Percentiles rank a stretch among this genome's conserved stretches.
These are phyloP conservation scores for Scedosporium minutisporum DNA, from an alignment of 2,329 filamentous ascomycete species.

Conservation along the genomic window DNA sequence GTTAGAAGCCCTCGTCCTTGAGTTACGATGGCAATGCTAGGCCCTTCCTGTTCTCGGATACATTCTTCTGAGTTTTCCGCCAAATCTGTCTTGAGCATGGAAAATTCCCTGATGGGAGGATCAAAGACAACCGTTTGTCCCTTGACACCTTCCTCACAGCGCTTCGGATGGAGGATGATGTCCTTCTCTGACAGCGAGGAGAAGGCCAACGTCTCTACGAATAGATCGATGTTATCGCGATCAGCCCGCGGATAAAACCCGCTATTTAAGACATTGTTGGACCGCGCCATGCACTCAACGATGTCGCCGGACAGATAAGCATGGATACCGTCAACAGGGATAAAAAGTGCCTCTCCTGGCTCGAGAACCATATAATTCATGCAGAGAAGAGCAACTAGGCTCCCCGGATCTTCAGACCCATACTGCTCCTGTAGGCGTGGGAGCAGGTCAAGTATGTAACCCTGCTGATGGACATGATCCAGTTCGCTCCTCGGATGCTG, in stretches of 20 bases:
- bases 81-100: slow-evolving; percentile 54
- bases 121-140: slow-evolving; percentile 55
- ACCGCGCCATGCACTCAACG: slow-evolving; percentile 69
- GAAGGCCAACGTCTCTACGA: slow-evolving; percentile 55
- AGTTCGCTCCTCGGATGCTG: slow-evolving; percentile 37
- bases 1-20: slow-evolving; percentile 48
- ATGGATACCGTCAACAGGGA: slow-evolving; percentile 65
- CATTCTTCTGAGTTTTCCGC: slow-evolving; percentile 47
- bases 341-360: slow-evolving; percentile 58
- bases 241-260: slow-evolving; percentile 63
- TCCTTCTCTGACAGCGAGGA: slow-evolving; percentile 48
- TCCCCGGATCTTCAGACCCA: slow-evolving; percentile 52
- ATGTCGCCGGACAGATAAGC: slow-evolving; percentile 66
- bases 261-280: slow-evolving; percentile 64
- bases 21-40: slow-evolving; percentile 54
- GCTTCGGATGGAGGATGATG: slow-evolving; percentile 39
- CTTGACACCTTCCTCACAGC: slow-evolving; percentile 39
- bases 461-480: slow-evolving; percentile 26
- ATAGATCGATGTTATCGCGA: slow-evolving; percentile 54
- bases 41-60: slow-evolving; percentile 45
- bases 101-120: slow-evolving; percentile 64
- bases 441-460: slow-evolving; percentile 55
- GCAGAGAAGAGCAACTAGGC: slow-evolving; percentile 57
- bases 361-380: slow-evolving; percentile 66
- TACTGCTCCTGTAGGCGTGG: slow-evolving; percentile 58